phyloP scores from a whole-genome alignment of 306 rosid genomes.

The Citrullus colocynthis region DNA sequence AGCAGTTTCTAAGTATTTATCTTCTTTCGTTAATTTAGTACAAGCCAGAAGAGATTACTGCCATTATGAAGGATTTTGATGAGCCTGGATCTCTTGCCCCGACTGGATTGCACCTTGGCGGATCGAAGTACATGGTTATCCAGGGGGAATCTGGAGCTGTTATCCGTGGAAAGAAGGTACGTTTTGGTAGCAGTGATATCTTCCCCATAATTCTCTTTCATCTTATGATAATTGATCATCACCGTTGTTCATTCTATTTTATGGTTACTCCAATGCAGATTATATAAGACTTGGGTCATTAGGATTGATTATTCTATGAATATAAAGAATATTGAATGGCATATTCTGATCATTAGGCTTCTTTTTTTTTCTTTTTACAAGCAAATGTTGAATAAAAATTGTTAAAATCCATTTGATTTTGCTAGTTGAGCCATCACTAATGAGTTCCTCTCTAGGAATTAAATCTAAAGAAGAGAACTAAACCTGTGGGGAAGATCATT shows the following conservation, averaged over 20 bases:
- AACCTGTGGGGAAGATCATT: neutral
- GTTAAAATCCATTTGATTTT: neutral
- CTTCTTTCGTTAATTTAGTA: conserved; percentile 18
- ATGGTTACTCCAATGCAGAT: neutral
- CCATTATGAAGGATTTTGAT: conserved; percentile 33
- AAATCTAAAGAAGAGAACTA: neutral
- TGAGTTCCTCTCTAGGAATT: neutral
- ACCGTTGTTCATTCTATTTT: neutral
- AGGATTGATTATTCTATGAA: neutral
- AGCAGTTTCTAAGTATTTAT: neutral
- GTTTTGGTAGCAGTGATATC: neutral
- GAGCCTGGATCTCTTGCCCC: conserved; percentile 48
- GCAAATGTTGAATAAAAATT: neutral
- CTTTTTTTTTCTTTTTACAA: neutral
- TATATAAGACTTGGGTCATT: neutral
- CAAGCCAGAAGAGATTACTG: conserved; percentile 30
- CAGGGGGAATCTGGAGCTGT: conserved; percentile 49
- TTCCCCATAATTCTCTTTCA: neutral
- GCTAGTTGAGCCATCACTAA: neutral
- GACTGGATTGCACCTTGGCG: conserved; percentile 41
- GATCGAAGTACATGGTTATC: conserved; percentile 48
- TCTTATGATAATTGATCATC: neutral
- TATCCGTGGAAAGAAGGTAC: conserved; percentile 52
- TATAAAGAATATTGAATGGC: neutral
- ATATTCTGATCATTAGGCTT: neutral